Evolutionary conservation across 805 yeast species (phyloP).

Genomic region (Kurtzmaniella cleridarum): DNA sequence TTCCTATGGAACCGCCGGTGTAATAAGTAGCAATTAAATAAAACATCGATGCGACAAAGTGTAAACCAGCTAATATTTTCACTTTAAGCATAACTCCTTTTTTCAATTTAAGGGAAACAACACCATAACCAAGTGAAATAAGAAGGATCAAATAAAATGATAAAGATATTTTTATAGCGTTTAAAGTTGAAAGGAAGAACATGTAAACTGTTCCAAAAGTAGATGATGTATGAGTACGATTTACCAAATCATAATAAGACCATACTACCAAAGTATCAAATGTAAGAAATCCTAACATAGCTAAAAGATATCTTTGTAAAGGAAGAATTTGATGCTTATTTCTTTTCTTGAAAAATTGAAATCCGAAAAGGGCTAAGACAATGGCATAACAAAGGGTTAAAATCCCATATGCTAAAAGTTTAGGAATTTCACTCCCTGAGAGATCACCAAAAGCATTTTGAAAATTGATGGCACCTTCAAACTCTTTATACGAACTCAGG

Average conservation of each 20-base stretch:
- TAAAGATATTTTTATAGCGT: constrained; percentile 77
- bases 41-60: constrained; percentile 30
- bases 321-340: constrained; percentile 72
- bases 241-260: constrained; percentile 85
- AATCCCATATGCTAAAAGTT: constrained; percentile 82
- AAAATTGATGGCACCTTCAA: constrained; percentile 67
- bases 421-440: constrained; percentile 87
- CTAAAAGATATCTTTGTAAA: constrained; percentile 84
- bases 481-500: constrained; percentile 41
- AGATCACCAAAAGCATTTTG: constrained; percentile 90
- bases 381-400: constrained; percentile 80
- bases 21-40: constrained; percentile 33
- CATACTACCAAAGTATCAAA: constrained; percentile 82
- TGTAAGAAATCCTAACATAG: constrained; percentile 76
- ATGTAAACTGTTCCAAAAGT: constrained; percentile 66
- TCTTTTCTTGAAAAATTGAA: constrained; percentile 79
- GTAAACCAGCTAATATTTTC: constrained; percentile 36
- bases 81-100: constrained; percentile 62
- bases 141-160: constrained; percentile 82
- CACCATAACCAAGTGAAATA: constrained; percentile 90
- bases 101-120: constrained; percentile 81
- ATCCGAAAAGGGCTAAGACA: constrained; percentile 75
- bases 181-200: constrained; percentile 71
- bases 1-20: constrained; percentile 17
- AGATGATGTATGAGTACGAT: constrained; percentile 45